Percentiles rank a stretch among this genome's conserved stretches.
Conservation (phyloP, 202 grass and related monocot genomes). For the Dendrocalamus latiflorus region DNA sequence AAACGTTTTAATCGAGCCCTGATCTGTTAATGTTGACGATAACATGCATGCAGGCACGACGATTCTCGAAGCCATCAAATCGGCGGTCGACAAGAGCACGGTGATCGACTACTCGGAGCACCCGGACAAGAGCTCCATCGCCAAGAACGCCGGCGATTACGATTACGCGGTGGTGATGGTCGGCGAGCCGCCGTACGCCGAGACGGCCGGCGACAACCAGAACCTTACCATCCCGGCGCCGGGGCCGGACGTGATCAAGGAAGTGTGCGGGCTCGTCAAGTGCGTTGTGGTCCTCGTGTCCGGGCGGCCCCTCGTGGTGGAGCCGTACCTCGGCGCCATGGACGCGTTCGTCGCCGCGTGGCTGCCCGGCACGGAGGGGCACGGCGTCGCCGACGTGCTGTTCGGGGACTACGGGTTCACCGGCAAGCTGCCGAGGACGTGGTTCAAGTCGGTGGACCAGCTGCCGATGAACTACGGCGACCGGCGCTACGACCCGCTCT, state of each 20-base stretch:
- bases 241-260: slow-evolving; percentile 54
- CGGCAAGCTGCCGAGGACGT: slow-evolving; percentile 79
- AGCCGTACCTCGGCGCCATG: slow-evolving; percentile 49
- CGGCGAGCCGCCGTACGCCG: slow-evolving; percentile 74
- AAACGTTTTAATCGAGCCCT: background rate
- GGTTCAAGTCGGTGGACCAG: slow-evolving; percentile 93
- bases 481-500: slow-evolving; percentile 72
- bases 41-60: slow-evolving; percentile 42
- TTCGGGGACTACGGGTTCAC: slow-evolving; percentile 82
- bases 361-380: slow-evolving; percentile 80
- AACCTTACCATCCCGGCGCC: slow-evolving; percentile 68
- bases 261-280: slow-evolving; percentile 62
- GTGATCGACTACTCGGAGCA: slow-evolving; percentile 56
- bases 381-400: slow-evolving; percentile 78
- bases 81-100: slow-evolving; percentile 54
- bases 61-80: slow-evolving; percentile 70
- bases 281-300: slow-evolving; percentile 63
- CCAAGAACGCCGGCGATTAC: slow-evolving; percentile 37
- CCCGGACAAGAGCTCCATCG: slow-evolving; percentile 44
- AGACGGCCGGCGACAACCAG: slow-evolving; percentile 69
- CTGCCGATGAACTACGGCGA: slow-evolving; percentile 88
- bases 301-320: slow-evolving; percentile 71
- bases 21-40: background rate
- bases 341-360: slow-evolving; percentile 82
- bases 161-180: slow-evolving; percentile 69